A percentile compares a stretch with the other conserved stretches of the same genome.
These are phyloP conservation scores for Daldinia decipiens DNA, from an alignment of 495 filamentous ascomycete genomes.

Conservation along the genomic window DNA sequence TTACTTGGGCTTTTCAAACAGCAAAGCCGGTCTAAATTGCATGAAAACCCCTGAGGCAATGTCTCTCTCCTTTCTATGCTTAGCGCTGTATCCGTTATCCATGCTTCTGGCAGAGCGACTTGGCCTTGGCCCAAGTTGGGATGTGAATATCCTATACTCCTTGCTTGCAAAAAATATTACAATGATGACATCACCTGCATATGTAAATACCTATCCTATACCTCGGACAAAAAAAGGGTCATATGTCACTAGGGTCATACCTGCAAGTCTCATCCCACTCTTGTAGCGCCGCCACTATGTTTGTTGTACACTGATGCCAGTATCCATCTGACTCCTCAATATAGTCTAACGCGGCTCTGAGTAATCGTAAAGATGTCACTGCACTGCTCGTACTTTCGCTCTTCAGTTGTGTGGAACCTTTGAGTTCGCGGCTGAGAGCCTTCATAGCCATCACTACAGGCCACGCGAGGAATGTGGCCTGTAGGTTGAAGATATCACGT, in stretches of 20 bases:
- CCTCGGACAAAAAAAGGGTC: background rate
- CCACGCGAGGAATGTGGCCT: conserved; percentile 15
- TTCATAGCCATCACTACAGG: conserved; percentile 14
- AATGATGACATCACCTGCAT: background rate
- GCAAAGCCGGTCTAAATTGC: conserved; percentile 4
- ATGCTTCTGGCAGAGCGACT: background rate
- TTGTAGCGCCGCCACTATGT: conserved; percentile 5
- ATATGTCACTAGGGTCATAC: conserved; percentile 5
- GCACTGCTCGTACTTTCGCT: conserved; percentile 10
- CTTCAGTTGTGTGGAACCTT: conserved; percentile 1
- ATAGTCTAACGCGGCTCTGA: conserved; percentile 11
- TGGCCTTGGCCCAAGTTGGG: background rate
- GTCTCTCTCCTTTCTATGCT: background rate
- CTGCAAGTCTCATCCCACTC: conserved; percentile 6
- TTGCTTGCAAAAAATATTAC: background rate
- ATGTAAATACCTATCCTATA: background rate
- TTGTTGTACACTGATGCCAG: conserved; percentile 7
- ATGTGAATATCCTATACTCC: background rate
- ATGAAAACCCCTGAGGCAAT: background rate
- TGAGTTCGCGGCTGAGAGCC: conserved; percentile 6
- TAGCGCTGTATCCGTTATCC: conserved; percentile 1
- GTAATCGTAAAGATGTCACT: conserved; percentile 2
- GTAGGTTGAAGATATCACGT: conserved; percentile 6
- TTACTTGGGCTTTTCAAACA: background rate
- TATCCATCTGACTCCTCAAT: conserved; percentile 13